Evolutionary conservation across 352 stramenopile genomes (phyloP), one percentile per base, ranked within the genome.

Genomic region (Globisporangium middletonii): DNA sequence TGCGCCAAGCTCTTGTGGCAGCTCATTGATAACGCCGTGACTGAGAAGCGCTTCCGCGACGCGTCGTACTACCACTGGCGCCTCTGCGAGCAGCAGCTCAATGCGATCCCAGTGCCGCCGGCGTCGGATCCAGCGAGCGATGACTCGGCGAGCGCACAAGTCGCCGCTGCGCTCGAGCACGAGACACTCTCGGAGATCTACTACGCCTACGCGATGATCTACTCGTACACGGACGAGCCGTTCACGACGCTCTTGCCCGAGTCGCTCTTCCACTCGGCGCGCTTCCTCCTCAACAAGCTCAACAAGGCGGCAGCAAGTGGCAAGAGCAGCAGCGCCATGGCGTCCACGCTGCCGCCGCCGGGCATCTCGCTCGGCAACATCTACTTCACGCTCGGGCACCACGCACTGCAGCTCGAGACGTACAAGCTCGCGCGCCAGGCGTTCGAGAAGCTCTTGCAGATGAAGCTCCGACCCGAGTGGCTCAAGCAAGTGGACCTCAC

Each of bases 321-420:
- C 38, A 44, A 44, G 16, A 49, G 50, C 11, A 59, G 53, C 30
- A 85, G 45, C 1, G 45, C 60, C 0, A 57, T 55, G 0, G 42
- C 51, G 16, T 23, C 23, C 15, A n/a, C 45, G 15, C 45, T 35
- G 46, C 57, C 79, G 4, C 94, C 92, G 3, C 67, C 75, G 13
- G 94, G 95, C 2, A 86, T 98, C 44, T 98, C 88, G 0, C 60
- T 94, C 4, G 83, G 86, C 27, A 94, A 93, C 49, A 88, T 97
- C 42, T 94, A 98, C 44, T 98, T 97, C 66, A 98, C 94, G 12
- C 74, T 98, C 16, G 94, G 92, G 5, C 96, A 98, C 42, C 77
- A 97, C 57, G 79, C 88, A 11, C 71, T 97, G 59, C 71, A 88
- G 52, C 68, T 98, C 15, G 93, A 96, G 62, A 92, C 92, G 7